Base-by-base conservation (phyloP, 805 yeast species). In the Isabelozyma pseudorhagii region DNA sequence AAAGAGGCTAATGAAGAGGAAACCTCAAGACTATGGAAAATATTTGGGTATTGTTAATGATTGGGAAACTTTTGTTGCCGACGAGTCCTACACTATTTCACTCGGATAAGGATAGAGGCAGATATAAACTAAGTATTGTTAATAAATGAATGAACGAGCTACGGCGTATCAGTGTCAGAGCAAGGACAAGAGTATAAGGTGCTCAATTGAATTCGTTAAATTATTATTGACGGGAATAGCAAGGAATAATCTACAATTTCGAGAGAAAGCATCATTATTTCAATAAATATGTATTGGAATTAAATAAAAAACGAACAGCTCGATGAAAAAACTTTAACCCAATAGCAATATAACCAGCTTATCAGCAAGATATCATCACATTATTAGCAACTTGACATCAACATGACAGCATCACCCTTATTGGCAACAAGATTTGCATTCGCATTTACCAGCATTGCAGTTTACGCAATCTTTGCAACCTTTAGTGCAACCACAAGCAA, bases 31-130 rank as follows among this genome's bases (percentile, higher is more conserved):
- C 10, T 31, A 31, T 31, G 36, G n/a, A 31, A 38, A 44, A 13
- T 40, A 50, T 25, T 49, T 57, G 42, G 63, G 62, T 8, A 52
- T 55, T 28, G 45, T 18, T 8, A 67, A 67, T 48, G 72, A 67
- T 45, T 67, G 72, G 72, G 71, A 67, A 29, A 52, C 21, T 7
- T 66, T 50, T 51, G 70, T 66, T 1, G 66, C 58, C 14, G 62
- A 67, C 42, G 55, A 61, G 49, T 54, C 58, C 15, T 61, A 56
- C 45, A 56, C 52, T 5, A 53, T 66, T 17, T 58, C 68, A 8
- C 52, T 66, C 38, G 65, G 64, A 0, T 62, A 41, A 21, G 5
- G 25, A 6, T 6, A 21, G 25, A 21, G 25, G 25, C 25, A 21
- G 25, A 21, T 21, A 21, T 21, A 21, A 21, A 21, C 25, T 21